Evolutionary conservation across 139 green algal species (phyloP).

Genomic region (Chlamydomonas sphaeroides): DNA sequence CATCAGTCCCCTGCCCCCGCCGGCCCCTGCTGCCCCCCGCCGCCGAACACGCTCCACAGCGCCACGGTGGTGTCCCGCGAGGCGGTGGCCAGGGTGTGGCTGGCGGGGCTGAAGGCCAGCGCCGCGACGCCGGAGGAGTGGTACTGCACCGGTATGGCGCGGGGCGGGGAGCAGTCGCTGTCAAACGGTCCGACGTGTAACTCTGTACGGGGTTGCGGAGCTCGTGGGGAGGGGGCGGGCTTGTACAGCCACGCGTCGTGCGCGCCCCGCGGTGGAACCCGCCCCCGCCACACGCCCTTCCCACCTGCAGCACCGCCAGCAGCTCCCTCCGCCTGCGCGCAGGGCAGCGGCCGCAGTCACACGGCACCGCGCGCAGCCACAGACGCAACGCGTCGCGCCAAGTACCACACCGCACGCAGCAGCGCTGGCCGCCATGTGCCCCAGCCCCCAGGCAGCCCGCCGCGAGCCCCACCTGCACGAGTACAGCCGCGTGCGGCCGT

Average conservation of each 20-base stretch:
- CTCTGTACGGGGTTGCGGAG: not conserved
- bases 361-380: too few relatives aligned
- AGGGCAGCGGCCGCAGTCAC: too few relatives aligned
- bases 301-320: conserved; percentile 58
- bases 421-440: too few relatives aligned
- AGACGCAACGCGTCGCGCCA: too few relatives aligned
- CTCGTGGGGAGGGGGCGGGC: too few relatives aligned
- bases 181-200: too few relatives aligned
- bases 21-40: too few relatives aligned
- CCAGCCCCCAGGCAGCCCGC: too few relatives aligned
- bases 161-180: not conserved
- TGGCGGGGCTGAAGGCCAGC: conserved; percentile 49
- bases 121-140: conserved; percentile 52
- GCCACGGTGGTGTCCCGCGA: conserved; percentile 56
- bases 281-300: not conserved
- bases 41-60: conserved; percentile 29
- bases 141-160: conserved; percentile 43
- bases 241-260: not conserved
- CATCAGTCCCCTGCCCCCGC: too few relatives aligned
- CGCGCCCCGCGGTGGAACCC: too few relatives aligned
- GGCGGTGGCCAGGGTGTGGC: conserved; percentile 53
- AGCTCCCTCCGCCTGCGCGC: conserved; percentile 38
- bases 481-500: conserved; percentile 64
- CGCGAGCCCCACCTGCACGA: too few relatives aligned
- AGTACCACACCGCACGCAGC: too few relatives aligned